Percentiles rank a stretch among this genome's conserved stretches.
Evolutionary conservation across 1,139 yeast species (phyloP).

Genomic region (Kluyveromyces marxianus): DNA sequence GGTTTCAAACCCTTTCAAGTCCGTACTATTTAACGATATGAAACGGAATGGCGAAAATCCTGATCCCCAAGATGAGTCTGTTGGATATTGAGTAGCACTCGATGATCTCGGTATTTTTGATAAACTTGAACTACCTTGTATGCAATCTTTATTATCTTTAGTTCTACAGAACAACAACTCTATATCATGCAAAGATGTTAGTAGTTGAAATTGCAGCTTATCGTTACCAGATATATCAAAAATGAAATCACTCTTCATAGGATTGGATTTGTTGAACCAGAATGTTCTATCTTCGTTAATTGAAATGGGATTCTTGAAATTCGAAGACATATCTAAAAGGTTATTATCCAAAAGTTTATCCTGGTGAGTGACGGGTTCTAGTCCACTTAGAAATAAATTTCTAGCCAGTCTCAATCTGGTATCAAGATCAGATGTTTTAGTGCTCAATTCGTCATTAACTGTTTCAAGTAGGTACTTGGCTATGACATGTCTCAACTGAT

Average conservation of each 20-base stretch:
- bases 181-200: slow-evolving; percentile 12
- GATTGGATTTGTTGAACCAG: not conserved
- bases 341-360: slow-evolving; percentile 17
- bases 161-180: slow-evolving; percentile 15
- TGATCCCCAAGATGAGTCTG: slow-evolving; percentile 50
- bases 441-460: slow-evolving; percentile 40
- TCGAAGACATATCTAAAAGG: no score
- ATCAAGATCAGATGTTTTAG: slow-evolving; percentile 42
- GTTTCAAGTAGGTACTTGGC: slow-evolving; percentile 55
- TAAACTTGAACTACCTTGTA: slow-evolving; percentile 34
- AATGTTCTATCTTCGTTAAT: not conserved
- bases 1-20: not conserved
- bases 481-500: slow-evolving; percentile 63
- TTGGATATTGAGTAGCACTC: slow-evolving; percentile 27
- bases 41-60: slow-evolving; percentile 40
- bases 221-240: slow-evolving; percentile 1
- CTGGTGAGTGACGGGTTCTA: slow-evolving; percentile 34
- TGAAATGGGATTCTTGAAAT: not conserved
- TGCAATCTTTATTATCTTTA: slow-evolving; percentile 34
- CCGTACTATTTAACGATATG: slow-evolving; percentile 32
- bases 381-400: slow-evolving; percentile 48
- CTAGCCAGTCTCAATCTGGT: slow-evolving; percentile 54
- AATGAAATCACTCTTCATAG: not conserved
- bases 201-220: slow-evolving; percentile 10
- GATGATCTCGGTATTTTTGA: slow-evolving; percentile 43